These are phyloP conservation scores for Funneliformis geosporum DNA, from an alignment of 192 early-diverging fungal genomes.

Conservation along the genomic window DNA sequence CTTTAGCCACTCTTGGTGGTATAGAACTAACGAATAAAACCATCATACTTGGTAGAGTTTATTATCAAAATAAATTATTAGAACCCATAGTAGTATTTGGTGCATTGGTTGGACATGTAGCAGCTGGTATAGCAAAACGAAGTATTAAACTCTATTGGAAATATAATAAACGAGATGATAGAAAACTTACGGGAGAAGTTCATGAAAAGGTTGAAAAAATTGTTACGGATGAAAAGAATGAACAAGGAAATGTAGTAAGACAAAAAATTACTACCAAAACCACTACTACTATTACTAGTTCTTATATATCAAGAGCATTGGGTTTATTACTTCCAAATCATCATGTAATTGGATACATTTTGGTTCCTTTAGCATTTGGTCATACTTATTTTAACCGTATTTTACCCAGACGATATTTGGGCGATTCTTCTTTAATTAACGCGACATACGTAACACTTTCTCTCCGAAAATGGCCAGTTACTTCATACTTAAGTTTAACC, in stretches of 20 bases:
- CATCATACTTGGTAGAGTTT: constrained; percentile 45
- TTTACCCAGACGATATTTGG: constrained; percentile 20
- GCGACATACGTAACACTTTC: constrained; percentile 23
- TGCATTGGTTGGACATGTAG: constrained; percentile 38
- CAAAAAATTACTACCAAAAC: constrained; percentile 37
- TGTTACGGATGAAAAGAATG: constrained; percentile 15
- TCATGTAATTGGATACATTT: constrained; percentile 38
- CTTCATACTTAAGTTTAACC: constrained; percentile 1
- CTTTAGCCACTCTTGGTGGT: constrained; percentile 40
- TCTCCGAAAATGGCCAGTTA: constrained; percentile 5
- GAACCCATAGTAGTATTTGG: constrained; percentile 47
- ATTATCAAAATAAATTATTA: constrained; percentile 44
- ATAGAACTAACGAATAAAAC: constrained; percentile 46
- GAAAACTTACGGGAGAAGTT: constrained; percentile 19
- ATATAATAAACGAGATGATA: constrained; percentile 25
- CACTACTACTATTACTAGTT: constrained; percentile 32
- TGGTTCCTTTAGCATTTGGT: constrained; percentile 38
- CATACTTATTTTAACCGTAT: constrained; percentile 22
- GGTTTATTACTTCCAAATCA: constrained; percentile 36
- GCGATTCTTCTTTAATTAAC: constrained; percentile 30
- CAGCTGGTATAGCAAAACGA: constrained; percentile 32
- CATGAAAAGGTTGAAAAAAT: constrained; percentile 27
- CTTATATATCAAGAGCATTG: constrained; percentile 16
- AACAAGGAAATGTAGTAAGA: constrained; percentile 4
- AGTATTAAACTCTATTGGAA: constrained; percentile 41